Percentiles rank a stretch among this genome's conserved stretches.
Evolutionary conservation across 768 basidiomycete genomes (phyloP).

Genomic region (Collybia sordida): DNA sequence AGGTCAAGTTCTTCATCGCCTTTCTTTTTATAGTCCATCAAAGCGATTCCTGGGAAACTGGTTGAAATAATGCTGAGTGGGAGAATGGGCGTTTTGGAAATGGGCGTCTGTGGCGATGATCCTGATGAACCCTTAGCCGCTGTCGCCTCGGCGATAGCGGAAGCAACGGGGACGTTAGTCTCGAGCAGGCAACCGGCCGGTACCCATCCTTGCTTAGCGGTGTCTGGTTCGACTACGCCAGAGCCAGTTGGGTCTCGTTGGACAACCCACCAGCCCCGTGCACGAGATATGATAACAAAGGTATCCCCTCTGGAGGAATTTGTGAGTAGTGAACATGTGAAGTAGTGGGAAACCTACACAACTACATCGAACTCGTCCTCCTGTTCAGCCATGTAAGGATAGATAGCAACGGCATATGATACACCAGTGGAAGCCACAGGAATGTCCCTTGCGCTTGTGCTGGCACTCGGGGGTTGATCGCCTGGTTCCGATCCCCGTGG

Average conservation of each 20-base stretch:
- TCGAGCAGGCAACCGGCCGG: slow-evolving; percentile 96
- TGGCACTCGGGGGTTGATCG: slow-evolving; percentile 19
- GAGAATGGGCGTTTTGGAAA: slow-evolving; percentile 77
- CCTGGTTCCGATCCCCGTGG: slow-evolving; percentile 13
- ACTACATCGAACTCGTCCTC: slow-evolving; percentile 98
- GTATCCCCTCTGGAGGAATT: slow-evolving; percentile 71
- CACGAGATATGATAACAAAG: slow-evolving; percentile 88
- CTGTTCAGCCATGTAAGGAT: slow-evolving; percentile 98
- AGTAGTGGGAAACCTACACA: slow-evolving; percentile 59
- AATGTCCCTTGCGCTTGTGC: slow-evolving; percentile 36
- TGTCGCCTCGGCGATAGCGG: slow-evolving; percentile 81
- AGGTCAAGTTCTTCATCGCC: slow-evolving; percentile 92
- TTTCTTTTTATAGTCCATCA: slow-evolving; percentile 96
- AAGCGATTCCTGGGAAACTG: slow-evolving; percentile 91
- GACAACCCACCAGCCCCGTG: slow-evolving; percentile 99
- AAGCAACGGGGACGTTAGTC: slow-evolving; percentile 86
- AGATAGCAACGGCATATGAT: slow-evolving; percentile 96
- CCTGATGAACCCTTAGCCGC: slow-evolving; percentile 52
- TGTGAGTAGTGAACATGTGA: slow-evolving; percentile 7
- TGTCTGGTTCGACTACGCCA: slow-evolving; percentile 74
- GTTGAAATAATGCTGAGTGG: slow-evolving; percentile 94
- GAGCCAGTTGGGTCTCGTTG: slow-evolving; percentile 89
- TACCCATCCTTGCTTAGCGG: slow-evolving; percentile 91
- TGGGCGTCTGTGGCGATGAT: slow-evolving; percentile 36
- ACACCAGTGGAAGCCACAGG: slow-evolving; percentile 52